Conservation (phyloP, 495 filamentous ascomycete genomes). For the Lasiosphaeria miniovina region DNA sequence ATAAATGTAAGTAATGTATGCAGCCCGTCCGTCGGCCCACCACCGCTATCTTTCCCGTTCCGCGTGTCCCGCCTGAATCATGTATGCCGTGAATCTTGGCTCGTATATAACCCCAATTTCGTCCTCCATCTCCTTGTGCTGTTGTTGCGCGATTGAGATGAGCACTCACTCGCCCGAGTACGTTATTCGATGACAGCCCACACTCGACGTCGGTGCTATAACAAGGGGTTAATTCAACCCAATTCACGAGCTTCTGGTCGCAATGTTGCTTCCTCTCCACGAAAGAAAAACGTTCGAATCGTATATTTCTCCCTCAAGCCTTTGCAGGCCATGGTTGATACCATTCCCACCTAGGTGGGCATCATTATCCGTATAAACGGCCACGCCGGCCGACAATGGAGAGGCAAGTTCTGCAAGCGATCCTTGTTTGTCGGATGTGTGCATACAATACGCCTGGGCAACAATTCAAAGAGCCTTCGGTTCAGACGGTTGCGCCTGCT, state of each 20-base stretch:
- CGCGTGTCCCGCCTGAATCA: neutral
- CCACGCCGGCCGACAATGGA: neutral
- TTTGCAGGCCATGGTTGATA: neutral
- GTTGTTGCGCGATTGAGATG: neutral
- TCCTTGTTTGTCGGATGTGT: neutral
- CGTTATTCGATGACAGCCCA: neutral
- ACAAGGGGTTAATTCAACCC: too few relatives aligned
- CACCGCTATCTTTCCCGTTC: slow-evolving; percentile 2
- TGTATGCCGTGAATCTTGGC: neutral
- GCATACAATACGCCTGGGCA: neutral
- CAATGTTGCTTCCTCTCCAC: too few relatives aligned
- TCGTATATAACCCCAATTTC: neutral
- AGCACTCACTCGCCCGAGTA: neutral
- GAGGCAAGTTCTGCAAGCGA: neutral
- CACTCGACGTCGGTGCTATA: too few relatives aligned
- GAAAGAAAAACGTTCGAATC: too few relatives aligned
- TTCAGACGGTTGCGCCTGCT: neutral
- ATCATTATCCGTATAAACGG: neutral
- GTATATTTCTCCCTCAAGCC: too few relatives aligned
- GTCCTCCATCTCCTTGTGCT: neutral
- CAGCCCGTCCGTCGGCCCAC: slow-evolving; percentile 15
- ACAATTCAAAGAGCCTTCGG: neutral
- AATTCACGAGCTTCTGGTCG: too few relatives aligned
- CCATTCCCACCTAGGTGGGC: neutral
- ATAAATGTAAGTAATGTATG: slow-evolving; percentile 15